A percentile compares a stretch with the other conserved stretches of the same genome.
Evolutionary conservation across 73 alveolate species (phyloP).

Genomic region (Effrenium voratum): DNA sequence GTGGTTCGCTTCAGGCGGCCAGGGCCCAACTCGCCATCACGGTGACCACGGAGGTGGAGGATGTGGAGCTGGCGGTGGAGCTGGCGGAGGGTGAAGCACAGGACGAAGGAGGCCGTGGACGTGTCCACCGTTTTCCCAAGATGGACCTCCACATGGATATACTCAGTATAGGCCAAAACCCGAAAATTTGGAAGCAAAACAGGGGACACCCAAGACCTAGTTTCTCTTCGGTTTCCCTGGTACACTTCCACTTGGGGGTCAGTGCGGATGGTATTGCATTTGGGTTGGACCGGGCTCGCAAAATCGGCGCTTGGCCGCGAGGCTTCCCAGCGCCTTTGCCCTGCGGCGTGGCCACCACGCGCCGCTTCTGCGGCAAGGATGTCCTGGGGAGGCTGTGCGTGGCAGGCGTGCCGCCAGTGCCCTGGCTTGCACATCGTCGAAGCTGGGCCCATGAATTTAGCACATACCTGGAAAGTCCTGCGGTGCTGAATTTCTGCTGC

Average conservation of each 20-base stretch:
- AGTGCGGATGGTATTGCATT: background rate
- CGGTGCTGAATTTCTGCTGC: too few relatives aligned
- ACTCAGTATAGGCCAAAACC: background rate
- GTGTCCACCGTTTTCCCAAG: background rate
- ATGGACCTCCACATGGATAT: background rate
- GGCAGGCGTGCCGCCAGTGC: constrained; percentile 42
- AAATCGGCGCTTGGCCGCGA: background rate
- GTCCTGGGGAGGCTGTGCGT: constrained; percentile 19
- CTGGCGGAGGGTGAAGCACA: constrained; percentile 9
- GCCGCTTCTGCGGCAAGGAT: background rate
- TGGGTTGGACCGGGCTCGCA: background rate
- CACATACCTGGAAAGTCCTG: too few relatives aligned
- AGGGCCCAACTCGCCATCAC: too few relatives aligned
- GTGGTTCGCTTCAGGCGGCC: too few relatives aligned
- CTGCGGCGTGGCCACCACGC: background rate
- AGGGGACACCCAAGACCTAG: background rate
- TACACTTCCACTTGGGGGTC: background rate
- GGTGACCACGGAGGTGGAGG: constrained; percentile 11
- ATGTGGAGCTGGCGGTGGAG: constrained; percentile 1
- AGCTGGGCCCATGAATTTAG: too few relatives aligned
- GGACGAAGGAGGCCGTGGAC: background rate
- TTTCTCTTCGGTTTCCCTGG: background rate
- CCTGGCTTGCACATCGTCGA: too few relatives aligned
- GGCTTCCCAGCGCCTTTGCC: constrained; percentile 22
- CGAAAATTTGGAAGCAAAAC: background rate